Percentiles rank a stretch among this genome's conserved stretches.
These are phyloP conservation scores for Colletotrichum scovillei DNA, from an alignment of 2,329 filamentous ascomycete species.

Conservation along the genomic window DNA sequence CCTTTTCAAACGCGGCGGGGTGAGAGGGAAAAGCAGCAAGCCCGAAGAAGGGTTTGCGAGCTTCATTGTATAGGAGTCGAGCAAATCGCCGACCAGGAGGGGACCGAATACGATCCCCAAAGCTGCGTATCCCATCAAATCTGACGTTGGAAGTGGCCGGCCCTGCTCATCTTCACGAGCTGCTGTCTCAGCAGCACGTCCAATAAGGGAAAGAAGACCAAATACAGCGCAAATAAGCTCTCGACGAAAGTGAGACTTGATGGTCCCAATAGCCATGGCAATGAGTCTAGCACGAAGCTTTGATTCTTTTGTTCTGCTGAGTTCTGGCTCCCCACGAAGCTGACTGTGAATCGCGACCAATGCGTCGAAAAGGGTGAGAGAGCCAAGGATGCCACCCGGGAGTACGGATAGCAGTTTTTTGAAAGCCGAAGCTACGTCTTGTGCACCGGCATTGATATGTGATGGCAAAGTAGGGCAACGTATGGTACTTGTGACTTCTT, in stretches of 20 bases:
- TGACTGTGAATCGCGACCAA: slow-evolving; percentile 71
- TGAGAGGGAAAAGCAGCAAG: slow-evolving; percentile 54
- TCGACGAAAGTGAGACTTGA: slow-evolving; percentile 69
- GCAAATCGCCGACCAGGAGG: slow-evolving; percentile 68
- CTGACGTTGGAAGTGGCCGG: slow-evolving; percentile 63
- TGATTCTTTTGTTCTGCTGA: slow-evolving; percentile 63
- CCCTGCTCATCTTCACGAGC: slow-evolving; percentile 64
- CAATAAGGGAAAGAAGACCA: slow-evolving; percentile 72
- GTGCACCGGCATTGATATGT: slow-evolving; percentile 68
- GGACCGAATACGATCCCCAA: slow-evolving; percentile 75
- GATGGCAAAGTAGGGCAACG: slow-evolving; percentile 68
- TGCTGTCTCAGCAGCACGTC: slow-evolving; percentile 64
- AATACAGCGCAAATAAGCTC: slow-evolving; percentile 76
- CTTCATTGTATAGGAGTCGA: slow-evolving; percentile 63
- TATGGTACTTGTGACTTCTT: slow-evolving; percentile 67
- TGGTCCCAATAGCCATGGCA: slow-evolving; percentile 69
- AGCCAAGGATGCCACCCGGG: slow-evolving; percentile 75
- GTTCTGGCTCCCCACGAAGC: slow-evolving; percentile 62
- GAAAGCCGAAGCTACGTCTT: slow-evolving; percentile 76
- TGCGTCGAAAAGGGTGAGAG: slow-evolving; percentile 69
- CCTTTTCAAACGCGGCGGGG: slow-evolving; percentile 55
- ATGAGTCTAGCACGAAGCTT: slow-evolving; percentile 73
- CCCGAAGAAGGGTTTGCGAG: slow-evolving; percentile 55
- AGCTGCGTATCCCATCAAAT: slow-evolving; percentile 73
- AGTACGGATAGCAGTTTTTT: slow-evolving; percentile 73